phyloP scores from a whole-genome alignment of 2,329 filamentous ascomycete species.

The Cladobotryum mycophilum region DNA sequence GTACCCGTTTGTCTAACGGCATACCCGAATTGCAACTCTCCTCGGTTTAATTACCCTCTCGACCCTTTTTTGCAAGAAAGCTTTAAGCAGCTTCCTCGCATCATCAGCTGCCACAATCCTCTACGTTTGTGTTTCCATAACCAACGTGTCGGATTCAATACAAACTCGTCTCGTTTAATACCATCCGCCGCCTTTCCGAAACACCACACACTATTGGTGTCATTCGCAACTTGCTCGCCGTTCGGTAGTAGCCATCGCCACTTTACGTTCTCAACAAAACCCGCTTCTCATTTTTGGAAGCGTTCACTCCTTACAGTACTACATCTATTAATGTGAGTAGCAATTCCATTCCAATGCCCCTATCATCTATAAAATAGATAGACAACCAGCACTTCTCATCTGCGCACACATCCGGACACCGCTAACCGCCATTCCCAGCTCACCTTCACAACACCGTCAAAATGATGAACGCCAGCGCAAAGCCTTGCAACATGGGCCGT shows the following conservation, averaged over 20 bases:
- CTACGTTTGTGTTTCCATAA: conserved; percentile 25
- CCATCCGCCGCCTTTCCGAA: conserved; percentile 24
- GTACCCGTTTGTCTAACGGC: conserved; percentile 16
- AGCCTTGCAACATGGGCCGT: conserved; percentile 41
- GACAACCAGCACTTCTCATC: neutral
- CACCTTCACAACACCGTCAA: conserved; percentile 16
- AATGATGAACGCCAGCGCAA: conserved; percentile 32
- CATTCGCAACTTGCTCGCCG: conserved; percentile 26
- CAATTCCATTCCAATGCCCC: too few species aligned
- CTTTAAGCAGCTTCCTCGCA: conserved; percentile 13
- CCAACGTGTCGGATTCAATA: conserved; percentile 24
- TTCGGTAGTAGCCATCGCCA: conserved; percentile 16
- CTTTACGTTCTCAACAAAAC: too few species aligned
- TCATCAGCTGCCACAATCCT: conserved; percentile 10
- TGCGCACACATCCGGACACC: conserved; percentile 2
- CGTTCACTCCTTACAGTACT: too few species aligned
- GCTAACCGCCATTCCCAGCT: neutral
- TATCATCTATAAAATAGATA: too few species aligned
- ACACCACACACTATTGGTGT: conserved; percentile 31
- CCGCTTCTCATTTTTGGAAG: too few species aligned
- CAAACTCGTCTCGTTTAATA: conserved; percentile 24
- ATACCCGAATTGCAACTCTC: neutral
- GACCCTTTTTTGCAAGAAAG: conserved; percentile 4
- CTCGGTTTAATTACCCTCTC: conserved; percentile 2
- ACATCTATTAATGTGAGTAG: too few species aligned